Conservation (phyloP, 352 stramenopile species). For the Globisporangium carolinianum region DNA sequence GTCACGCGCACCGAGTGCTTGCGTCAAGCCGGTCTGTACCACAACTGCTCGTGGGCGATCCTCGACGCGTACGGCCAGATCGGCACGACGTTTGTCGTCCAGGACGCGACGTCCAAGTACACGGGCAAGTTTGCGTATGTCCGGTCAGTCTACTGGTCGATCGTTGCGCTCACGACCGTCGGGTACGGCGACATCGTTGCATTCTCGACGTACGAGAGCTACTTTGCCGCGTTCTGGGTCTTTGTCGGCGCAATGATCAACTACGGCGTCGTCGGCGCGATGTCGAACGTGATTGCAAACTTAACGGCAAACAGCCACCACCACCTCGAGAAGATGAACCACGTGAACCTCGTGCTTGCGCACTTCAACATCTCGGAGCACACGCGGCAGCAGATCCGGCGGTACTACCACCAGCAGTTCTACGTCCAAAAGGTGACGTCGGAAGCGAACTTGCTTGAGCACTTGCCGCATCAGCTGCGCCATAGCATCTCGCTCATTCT, state of each 20-base stretch:
- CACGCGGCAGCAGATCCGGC: conserved; percentile 49
- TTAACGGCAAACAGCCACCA: conserved; percentile 48
- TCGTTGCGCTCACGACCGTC: conserved; percentile 68
- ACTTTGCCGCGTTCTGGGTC: conserved; percentile 59
- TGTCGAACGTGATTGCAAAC: conserved; percentile 77
- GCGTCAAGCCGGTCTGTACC: conserved; percentile 27
- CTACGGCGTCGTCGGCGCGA: conserved; percentile 66
- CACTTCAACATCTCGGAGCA: conserved; percentile 55
- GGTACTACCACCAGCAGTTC: conserved; percentile 74
- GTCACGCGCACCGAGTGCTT: conserved; percentile 43
- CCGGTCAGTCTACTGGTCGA: conserved; percentile 68
- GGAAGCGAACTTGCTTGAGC: conserved; percentile 46
- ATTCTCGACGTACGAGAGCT: conserved; percentile 62
- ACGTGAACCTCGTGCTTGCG: conserved; percentile 53
- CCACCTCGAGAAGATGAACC: conserved; percentile 64
- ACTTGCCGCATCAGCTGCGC: conserved; percentile 46
- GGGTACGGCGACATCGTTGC: conserved; percentile 73
- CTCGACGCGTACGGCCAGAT: conserved; percentile 66
- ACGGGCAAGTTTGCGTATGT: conserved; percentile 56
- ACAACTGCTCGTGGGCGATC: conserved; percentile 71
- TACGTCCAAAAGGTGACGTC: conserved; percentile 70
- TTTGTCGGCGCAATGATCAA: conserved; percentile 72
- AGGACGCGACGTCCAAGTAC: conserved; percentile 31
- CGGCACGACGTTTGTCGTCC: conserved; percentile 29
- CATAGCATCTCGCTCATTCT: conserved; percentile 67